Evolutionary conservation across 306 rosid species (phyloP).

Genomic region (Coriaria nepalensis): DNA sequence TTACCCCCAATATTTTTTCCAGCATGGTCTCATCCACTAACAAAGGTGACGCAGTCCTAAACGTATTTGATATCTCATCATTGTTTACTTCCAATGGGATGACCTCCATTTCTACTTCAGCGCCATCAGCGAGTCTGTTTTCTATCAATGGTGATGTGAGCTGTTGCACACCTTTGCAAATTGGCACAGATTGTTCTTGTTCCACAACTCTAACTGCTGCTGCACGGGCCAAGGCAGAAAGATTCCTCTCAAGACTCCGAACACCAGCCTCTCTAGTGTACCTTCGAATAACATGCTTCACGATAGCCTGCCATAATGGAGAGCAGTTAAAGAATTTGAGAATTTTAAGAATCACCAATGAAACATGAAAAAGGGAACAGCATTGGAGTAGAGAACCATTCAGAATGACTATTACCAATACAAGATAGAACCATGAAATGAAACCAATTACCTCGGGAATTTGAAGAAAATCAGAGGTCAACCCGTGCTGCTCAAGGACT

Average conservation of each 20-base stretch:
- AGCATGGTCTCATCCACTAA: constrained; percentile 85
- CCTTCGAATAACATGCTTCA: constrained; percentile 68
- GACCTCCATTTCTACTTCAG: constrained; percentile 97
- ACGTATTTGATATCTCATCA: constrained; percentile 55
- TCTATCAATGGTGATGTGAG: constrained; percentile 67
- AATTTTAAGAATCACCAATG: too few relatives aligned
- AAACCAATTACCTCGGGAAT: constrained; percentile 72
- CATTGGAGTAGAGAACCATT: too few relatives aligned
- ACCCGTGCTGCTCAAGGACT: constrained; percentile 91
- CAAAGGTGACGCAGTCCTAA: constrained; percentile 54
- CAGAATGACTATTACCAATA: too few relatives aligned
- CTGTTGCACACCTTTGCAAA: constrained; percentile 59
- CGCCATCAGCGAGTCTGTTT: constrained; percentile 72
- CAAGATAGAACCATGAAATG: too few relatives aligned
- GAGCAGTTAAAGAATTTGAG: background rate
- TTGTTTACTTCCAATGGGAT: constrained; percentile 74
- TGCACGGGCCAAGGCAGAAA: constrained; percentile 95
- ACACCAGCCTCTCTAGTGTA: constrained; percentile 99
- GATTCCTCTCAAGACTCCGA: constrained; percentile 73
- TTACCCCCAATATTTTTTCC: constrained; percentile 96
- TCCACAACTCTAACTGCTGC: constrained; percentile 91
- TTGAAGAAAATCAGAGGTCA: constrained; percentile 73
- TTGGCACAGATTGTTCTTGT: constrained; percentile 58
- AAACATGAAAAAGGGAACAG: too few relatives aligned
- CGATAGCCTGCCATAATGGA: constrained; percentile 54